Evolutionary conservation across 148 eudicot species (phyloP).

Genomic region (Heliamphora exappendiculata): DNA sequence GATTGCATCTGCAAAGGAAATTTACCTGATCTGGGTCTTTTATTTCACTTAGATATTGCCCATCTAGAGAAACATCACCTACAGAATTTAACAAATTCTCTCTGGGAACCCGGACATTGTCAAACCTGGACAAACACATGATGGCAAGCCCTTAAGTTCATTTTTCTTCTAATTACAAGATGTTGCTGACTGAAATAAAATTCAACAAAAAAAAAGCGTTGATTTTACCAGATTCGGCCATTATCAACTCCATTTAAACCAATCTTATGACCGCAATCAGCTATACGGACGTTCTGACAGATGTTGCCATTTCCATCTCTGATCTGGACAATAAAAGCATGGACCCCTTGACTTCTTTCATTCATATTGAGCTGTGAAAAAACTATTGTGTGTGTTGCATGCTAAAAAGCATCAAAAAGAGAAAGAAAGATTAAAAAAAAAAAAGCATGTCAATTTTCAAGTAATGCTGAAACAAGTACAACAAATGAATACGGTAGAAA

Average conservation of each 20-base stretch:
- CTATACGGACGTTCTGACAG: constrained; percentile 73
- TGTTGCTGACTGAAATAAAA: background rate
- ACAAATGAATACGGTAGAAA: too few relatives aligned
- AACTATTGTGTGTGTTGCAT: constrained; percentile 86
- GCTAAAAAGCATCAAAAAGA: constrained; percentile 53
- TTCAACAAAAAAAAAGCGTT: background rate
- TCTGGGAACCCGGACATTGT: constrained; percentile 80
- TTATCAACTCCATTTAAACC: constrained; percentile 97
- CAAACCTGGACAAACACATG: constrained; percentile 49
- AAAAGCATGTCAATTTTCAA: constrained; percentile 6
- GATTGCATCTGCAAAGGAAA: background rate
- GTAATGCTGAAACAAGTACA: background rate
- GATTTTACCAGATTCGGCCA: constrained; percentile 74
- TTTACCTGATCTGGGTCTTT: constrained; percentile 85
- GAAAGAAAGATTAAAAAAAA: too few relatives aligned
- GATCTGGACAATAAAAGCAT: constrained; percentile 88
- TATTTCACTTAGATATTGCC: constrained; percentile 77
- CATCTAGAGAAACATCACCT: constrained; percentile 85
- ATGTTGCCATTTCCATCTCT: constrained; percentile 76
- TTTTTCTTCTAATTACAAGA: background rate
- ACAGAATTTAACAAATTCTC: constrained; percentile 92
- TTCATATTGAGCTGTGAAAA: constrained; percentile 83
- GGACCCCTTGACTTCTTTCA: constrained; percentile 82
- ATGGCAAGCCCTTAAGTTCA: background rate
- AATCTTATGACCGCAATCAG: constrained; percentile 97